Conservation (phyloP, 2,329 filamentous ascomycete genomes). For the Colletotrichum sp. region DNA sequence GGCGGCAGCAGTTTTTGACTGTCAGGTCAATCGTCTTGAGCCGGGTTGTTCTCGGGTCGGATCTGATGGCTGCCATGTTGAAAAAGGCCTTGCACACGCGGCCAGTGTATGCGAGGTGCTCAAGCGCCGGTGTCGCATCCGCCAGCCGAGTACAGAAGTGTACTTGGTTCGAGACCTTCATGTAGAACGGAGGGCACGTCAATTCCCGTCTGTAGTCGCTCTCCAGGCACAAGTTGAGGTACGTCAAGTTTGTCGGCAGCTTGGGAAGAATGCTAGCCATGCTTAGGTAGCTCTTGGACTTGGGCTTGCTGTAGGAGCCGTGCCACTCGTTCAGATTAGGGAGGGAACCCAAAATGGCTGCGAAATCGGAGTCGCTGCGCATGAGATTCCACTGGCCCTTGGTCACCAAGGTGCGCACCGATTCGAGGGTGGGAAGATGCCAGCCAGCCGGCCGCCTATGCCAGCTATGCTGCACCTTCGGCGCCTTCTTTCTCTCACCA, state of each 20-base stretch:
- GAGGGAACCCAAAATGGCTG: constrained; percentile 63
- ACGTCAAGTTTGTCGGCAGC: constrained; percentile 62
- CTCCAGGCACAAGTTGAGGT: constrained; percentile 72
- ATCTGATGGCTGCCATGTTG: constrained; percentile 55
- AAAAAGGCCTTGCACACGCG: constrained; percentile 75
- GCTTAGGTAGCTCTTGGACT: constrained; percentile 74
- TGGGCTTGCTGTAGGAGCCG: constrained; percentile 72
- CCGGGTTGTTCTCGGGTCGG: constrained; percentile 51
- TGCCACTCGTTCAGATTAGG: constrained; percentile 70
- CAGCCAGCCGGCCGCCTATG: constrained; percentile 30
- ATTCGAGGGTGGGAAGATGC: constrained; percentile 51
- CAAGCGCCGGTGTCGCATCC: constrained; percentile 62
- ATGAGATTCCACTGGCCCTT: constrained; percentile 82
- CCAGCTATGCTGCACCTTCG: constrained; percentile 55
- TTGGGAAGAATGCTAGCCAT: constrained; percentile 67
- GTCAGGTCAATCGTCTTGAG: constrained; percentile 74
- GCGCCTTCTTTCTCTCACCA: constrained; percentile 78
- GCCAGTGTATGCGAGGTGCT: constrained; percentile 75
- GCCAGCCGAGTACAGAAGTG: constrained; percentile 69
- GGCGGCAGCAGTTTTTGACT: constrained; percentile 76
- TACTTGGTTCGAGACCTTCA: constrained; percentile 61
- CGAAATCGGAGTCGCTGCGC: constrained; percentile 65
- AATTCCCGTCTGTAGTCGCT: constrained; percentile 72
- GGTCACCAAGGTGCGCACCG: constrained; percentile 71
- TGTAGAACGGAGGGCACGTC: constrained; percentile 63